Conservation (phyloP, 1,284 basidiomycete species). For the Rhodotorula glutinis region DNA sequence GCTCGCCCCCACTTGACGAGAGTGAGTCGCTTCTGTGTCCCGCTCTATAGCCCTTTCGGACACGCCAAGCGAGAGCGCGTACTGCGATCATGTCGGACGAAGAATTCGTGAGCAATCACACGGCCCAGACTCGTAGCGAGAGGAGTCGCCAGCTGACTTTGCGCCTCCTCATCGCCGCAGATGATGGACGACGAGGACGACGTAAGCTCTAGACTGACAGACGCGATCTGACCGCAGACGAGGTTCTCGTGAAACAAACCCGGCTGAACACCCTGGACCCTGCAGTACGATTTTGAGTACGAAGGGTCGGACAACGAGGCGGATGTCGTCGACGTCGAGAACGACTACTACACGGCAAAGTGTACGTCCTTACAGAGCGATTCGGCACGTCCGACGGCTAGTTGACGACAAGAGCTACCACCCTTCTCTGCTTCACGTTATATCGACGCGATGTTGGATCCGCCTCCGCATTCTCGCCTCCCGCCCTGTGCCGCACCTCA, state of each 20-base stretch:
- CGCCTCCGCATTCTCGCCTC: neutral
- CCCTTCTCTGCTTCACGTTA: too few relatives aligned
- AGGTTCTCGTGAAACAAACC: too few relatives aligned
- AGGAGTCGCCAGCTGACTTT: neutral
- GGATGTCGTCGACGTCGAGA: slow-evolving; percentile 89
- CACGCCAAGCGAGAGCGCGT: neutral
- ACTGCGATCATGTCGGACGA: slow-evolving; percentile 30
- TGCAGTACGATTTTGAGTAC: slow-evolving; percentile 93
- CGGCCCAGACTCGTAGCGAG: neutral
- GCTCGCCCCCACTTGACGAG: too few relatives aligned
- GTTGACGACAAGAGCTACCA: too few relatives aligned
- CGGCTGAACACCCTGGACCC: neutral
- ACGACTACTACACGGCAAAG: slow-evolving; percentile 97
- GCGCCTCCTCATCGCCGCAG: neutral
- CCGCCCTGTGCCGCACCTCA: neutral
- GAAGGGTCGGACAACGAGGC: slow-evolving; percentile 79
- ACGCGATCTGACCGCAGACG: too few relatives aligned
- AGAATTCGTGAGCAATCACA: slow-evolving; percentile 22
- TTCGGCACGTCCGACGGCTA: too few relatives aligned
- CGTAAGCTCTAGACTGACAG: neutral
- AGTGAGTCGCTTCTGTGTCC: too few relatives aligned
- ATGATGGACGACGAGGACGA: slow-evolving; percentile 41
- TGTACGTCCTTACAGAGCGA: slow-evolving; percentile 64
- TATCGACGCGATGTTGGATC: too few relatives aligned
- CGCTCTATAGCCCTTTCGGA: neutral